These are phyloP conservation scores for Lipomyces japonicus DNA, from an alignment of 805 yeast genomes.

Conservation along the genomic window DNA sequence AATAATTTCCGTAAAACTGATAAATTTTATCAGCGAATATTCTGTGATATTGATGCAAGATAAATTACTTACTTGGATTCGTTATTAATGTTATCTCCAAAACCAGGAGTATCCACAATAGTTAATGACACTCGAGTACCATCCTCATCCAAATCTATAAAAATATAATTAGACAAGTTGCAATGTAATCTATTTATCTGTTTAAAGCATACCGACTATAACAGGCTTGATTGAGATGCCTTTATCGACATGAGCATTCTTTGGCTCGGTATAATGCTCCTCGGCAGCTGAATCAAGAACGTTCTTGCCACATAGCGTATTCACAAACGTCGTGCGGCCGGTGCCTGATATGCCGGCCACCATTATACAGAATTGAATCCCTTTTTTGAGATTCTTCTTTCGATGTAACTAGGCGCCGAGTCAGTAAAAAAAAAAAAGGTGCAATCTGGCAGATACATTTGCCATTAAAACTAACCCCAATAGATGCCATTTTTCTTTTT, in stretches of 20 bases:
- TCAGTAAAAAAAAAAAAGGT: not conserved
- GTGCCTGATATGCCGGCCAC: slow-evolving; percentile 70
- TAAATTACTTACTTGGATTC: slow-evolving; percentile 43
- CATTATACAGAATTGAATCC: slow-evolving; percentile 61
- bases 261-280: slow-evolving; percentile 33
- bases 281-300: slow-evolving; percentile 37
- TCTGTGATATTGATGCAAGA: not conserved
- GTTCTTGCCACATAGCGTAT: slow-evolving; percentile 56
- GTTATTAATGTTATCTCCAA: slow-evolving; percentile 73
- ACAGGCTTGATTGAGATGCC: slow-evolving; percentile 46
- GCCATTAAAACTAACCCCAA: no score
- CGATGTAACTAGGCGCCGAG: slow-evolving; percentile 41
- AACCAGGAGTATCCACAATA: slow-evolving; percentile 69
- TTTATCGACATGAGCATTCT: slow-evolving; percentile 39
- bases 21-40: not conserved
- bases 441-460: not conserved
- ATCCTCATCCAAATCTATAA: slow-evolving; percentile 53
- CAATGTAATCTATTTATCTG: not conserved
- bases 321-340: slow-evolving; percentile 71
- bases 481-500: no score
- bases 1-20: slow-evolving; percentile 45
- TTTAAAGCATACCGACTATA: slow-evolving; percentile 33
- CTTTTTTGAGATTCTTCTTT: slow-evolving; percentile 60
- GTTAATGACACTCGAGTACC: slow-evolving; percentile 52
- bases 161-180: not conserved